These are phyloP conservation scores for Mortierella antarctica DNA, from an alignment of 192 early-diverging fungal genomes.

Conservation along the genomic window DNA sequence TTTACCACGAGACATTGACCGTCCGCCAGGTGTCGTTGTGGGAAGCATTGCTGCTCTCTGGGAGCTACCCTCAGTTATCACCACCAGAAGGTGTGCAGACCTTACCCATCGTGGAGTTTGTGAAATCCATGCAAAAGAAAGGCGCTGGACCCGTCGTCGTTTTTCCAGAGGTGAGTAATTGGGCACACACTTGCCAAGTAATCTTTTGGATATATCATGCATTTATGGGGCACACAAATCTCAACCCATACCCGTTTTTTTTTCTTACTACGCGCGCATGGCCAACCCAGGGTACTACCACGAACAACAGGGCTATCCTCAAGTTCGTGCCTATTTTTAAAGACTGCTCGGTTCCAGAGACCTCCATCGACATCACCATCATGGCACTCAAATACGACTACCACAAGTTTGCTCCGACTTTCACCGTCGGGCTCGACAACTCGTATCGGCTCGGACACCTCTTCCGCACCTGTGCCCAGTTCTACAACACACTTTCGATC, in stretches of 20 bases:
- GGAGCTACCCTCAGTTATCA: constrained; percentile 57
- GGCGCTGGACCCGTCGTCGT: constrained; percentile 68
- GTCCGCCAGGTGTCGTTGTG: constrained; percentile 65
- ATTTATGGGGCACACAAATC: neutral
- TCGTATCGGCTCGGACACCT: constrained; percentile 19
- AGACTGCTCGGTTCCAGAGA: constrained; percentile 64
- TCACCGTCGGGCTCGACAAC: constrained; percentile 67
- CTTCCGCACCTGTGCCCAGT: constrained; percentile 51
- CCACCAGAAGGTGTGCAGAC: constrained; percentile 44
- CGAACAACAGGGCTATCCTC: constrained; percentile 87
- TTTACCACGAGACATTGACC: constrained; percentile 58
- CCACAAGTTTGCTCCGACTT: constrained; percentile 70
- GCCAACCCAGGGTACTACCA: constrained; percentile 73
- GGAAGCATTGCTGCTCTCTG: constrained; percentile 62
- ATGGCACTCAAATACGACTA: constrained; percentile 75
- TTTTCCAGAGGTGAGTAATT: constrained; percentile 70
- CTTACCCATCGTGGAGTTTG: constrained; percentile 55
- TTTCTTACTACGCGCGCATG: neutral
- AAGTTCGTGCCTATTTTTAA: constrained; percentile 82
- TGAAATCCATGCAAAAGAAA: constrained; percentile 49
- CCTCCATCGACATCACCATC: constrained; percentile 66
- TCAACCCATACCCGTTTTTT: constrained; percentile 3
- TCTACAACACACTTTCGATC: constrained; percentile 63
- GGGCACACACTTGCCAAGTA: neutral
- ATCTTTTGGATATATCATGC: constrained; percentile 1